Percentiles rank a stretch among this genome's conserved stretches.
Evolutionary conservation across 768 basidiomycete genomes (phyloP).

Genomic region (Roridomyces roridus): DNA sequence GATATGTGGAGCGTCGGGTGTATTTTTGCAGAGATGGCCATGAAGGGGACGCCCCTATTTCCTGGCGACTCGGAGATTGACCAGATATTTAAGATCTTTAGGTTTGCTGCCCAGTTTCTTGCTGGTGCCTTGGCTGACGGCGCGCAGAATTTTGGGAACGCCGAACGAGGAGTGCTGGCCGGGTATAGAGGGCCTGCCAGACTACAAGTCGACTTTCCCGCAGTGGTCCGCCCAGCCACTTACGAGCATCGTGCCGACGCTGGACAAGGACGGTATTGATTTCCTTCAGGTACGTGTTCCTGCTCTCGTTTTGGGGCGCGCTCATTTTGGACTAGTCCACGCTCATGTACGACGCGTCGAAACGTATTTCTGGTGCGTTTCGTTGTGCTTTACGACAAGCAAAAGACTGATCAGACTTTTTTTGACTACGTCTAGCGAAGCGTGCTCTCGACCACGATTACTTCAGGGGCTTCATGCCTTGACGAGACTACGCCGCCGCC

Average conservation of each 20-base stretch:
- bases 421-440: conserved; percentile 62
- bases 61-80: conserved; percentile 99
- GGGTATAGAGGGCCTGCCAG: conserved; percentile 83
- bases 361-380: conserved; percentile 85
- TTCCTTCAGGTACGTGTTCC: conserved; percentile 66
- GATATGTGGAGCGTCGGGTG: conserved; percentile 99
- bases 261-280: conserved; percentile 84
- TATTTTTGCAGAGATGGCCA: conserved; percentile 99
- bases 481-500: conserved; percentile 1
- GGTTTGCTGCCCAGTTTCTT: conserved; percentile 53
- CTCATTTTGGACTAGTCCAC: too few species aligned
- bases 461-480: conserved; percentile 47
- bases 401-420: conserved; percentile 32
- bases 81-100: conserved; percentile 99
- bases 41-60: conserved; percentile 88
- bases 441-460: conserved; percentile 58
- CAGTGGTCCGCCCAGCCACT: conserved; percentile 89
- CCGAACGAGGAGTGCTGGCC: conserved; percentile 93
- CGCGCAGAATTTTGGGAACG: conserved; percentile 87
- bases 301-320: not conserved
- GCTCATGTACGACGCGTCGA: conserved; percentile 86
- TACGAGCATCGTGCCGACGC: conserved; percentile 61
- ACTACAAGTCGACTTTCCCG: conserved; percentile 97
- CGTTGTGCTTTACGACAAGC: not conserved
- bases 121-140: not conserved